phyloP scores from a whole-genome alignment of 2,329 filamentous ascomycete genomes.

The Curvularia lunata region DNA sequence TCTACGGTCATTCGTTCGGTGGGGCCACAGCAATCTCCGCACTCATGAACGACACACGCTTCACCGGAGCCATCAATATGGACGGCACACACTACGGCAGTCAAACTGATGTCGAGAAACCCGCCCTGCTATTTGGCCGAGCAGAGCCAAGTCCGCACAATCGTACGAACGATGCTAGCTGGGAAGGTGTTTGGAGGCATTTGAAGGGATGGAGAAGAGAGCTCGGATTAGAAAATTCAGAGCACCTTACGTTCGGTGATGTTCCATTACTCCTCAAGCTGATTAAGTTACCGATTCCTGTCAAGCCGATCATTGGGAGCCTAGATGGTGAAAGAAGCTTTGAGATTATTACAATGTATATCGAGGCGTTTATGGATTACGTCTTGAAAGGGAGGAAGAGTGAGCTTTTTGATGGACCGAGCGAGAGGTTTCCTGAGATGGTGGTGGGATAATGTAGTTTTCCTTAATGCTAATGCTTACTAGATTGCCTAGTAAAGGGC shows the following conservation, averaged over 20 bases:
- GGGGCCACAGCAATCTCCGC: neutral
- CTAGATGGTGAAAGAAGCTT: neutral
- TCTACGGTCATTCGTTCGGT: neutral
- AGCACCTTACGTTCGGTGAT: too few relatives aligned
- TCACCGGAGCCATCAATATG: too few relatives aligned
- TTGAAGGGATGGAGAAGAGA: neutral
- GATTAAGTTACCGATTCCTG: too few relatives aligned
- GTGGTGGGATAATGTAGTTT: too few relatives aligned
- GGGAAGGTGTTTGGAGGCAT: neutral
- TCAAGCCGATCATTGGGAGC: neutral
- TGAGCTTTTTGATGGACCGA: neutral
- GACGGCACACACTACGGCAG: too few relatives aligned
- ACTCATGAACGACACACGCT: neutral
- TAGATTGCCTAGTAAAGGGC: too few relatives aligned
- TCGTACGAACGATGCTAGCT: neutral
- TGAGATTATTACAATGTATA: neutral
- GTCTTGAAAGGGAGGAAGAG: neutral
- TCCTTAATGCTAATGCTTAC: too few relatives aligned
- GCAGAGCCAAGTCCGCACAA: neutral
- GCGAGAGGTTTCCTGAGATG: neutral
- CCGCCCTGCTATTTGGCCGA: neutral
- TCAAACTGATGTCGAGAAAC: neutral
- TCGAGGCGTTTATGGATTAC: neutral
- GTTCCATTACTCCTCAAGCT: too few relatives aligned
- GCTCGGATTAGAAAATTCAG: too few relatives aligned